phyloP scores from a whole-genome alignment of 495 filamentous ascomycete genomes.

The Penicillium bialowiezense region DNA sequence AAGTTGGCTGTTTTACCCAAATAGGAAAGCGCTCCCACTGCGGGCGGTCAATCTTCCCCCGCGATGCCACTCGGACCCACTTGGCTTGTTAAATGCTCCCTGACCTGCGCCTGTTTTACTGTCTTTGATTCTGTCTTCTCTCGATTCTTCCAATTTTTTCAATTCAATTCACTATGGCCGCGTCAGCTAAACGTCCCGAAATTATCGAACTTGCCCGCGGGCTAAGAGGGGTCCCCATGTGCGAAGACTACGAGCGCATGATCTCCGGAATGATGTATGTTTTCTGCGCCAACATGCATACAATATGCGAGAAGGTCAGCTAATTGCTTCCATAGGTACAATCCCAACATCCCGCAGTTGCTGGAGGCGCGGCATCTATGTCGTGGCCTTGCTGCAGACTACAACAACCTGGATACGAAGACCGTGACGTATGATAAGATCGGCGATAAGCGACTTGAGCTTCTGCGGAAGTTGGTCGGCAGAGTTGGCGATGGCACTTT shows the following conservation, averaged over 20 bases:
- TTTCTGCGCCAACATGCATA: not conserved
- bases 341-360: constrained; percentile 40
- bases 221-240: constrained; percentile 39
- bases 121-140: not conserved
- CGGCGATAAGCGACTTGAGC: constrained; percentile 27
- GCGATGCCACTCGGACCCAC: not conserved
- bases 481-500: constrained; percentile 41
- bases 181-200: constrained; percentile 40
- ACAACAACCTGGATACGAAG: constrained; percentile 46
- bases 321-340: constrained; percentile 29
- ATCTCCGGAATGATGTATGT: constrained; percentile 52
- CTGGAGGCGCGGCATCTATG: constrained; percentile 42
- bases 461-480: constrained; percentile 42
- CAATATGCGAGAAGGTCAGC: not conserved
- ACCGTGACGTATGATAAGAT: constrained; percentile 37
- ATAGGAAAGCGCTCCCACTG: not conserved
- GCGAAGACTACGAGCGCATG: constrained; percentile 54
- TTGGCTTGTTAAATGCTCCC: too few species aligned
- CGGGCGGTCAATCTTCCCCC: not conserved
- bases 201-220: constrained; percentile 41
- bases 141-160: not conserved
- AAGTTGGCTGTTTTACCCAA: not conserved
- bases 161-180: constrained; percentile 29
- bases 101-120: too few species aligned
- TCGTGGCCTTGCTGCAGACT: constrained; percentile 41